A percentile compares a stretch with the other conserved stretches of the same genome.
Conservation (phyloP, 208 protist species). For the Trypanosoma cruzi region DNA sequence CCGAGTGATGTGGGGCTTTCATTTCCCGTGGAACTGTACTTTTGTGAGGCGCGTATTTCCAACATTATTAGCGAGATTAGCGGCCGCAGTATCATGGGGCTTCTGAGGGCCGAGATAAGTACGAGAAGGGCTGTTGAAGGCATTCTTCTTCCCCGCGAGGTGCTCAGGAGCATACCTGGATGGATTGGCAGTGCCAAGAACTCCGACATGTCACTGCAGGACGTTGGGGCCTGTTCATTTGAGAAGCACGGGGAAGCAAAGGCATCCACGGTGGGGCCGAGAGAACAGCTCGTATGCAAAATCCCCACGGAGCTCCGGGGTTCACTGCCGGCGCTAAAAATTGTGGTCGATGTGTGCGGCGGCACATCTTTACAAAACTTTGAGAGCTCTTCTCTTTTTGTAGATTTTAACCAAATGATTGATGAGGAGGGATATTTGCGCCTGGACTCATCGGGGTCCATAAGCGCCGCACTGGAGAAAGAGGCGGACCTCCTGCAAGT, state of each 20-base stretch:
- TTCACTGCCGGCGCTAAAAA: background rate
- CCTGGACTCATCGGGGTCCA: conserved; percentile 57
- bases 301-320: background rate
- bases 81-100: conserved; percentile 25
- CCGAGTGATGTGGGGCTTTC: conserved; percentile 36
- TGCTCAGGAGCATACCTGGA: conserved; percentile 42
- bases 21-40: conserved; percentile 35
- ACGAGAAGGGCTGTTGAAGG: conserved; percentile 30
- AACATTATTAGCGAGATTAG: conserved; percentile 31
- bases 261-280: background rate
- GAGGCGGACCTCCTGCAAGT: conserved; percentile 10
- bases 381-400: background rate
- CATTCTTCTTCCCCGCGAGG: conserved; percentile 52
- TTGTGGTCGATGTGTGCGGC: background rate
- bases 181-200: conserved; percentile 32
- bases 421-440: conserved; percentile 28
- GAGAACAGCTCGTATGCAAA: conserved; percentile 2
- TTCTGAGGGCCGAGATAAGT: conserved; percentile 35
- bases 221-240: conserved; percentile 5
- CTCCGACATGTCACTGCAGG: background rate
- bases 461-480: conserved; percentile 16
- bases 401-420: conserved; percentile 8
- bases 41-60: conserved; percentile 50
- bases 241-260: background rate
- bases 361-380: background rate